These are phyloP conservation scores for Cucurbita pepo DNA, from an alignment of 306 rosid species.

Conservation along the genomic window DNA sequence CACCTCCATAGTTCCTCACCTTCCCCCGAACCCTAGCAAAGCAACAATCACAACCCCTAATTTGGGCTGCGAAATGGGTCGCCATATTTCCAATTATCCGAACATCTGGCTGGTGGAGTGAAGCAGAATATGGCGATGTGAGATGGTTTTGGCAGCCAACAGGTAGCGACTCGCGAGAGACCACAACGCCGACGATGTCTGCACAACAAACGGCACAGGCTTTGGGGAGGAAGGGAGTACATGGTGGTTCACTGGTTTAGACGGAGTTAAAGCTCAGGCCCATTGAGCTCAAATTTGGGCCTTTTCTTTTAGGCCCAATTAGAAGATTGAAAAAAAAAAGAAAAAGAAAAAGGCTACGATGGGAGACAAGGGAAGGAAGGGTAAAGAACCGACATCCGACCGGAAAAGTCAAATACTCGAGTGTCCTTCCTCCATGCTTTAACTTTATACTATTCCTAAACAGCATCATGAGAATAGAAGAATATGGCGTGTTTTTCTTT, in stretches of 20 bases:
- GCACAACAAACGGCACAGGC: slow-evolving; percentile 31
- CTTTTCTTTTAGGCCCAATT: background rate
- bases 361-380: background rate
- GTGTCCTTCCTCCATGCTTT: background rate
- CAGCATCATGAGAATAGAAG: too few relatives aligned
- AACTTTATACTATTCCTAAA: background rate
- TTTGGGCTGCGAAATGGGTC: slow-evolving; percentile 12
- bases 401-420: background rate
- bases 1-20: slow-evolving; percentile 26
- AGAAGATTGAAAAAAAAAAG: background rate
- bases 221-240: slow-evolving; percentile 16
- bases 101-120: slow-evolving; percentile 30
- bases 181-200: slow-evolving; percentile 46
- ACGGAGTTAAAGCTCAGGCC: background rate
- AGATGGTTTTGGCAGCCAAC: slow-evolving; percentile 71
- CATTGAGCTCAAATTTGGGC: background rate
- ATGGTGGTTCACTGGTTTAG: too few relatives aligned
- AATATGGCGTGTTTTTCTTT: background rate
- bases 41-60: slow-evolving; percentile 33
- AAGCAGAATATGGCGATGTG: slow-evolving; percentile 31
- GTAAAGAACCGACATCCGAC: background rate
- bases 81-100: slow-evolving; percentile 24
- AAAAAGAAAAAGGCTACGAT: background rate
- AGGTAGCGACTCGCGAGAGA: slow-evolving; percentile 36
- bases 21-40: slow-evolving; percentile 45